phyloP scores from a whole-genome alignment of 805 yeast species.

The Metschnikowia matae region DNA sequence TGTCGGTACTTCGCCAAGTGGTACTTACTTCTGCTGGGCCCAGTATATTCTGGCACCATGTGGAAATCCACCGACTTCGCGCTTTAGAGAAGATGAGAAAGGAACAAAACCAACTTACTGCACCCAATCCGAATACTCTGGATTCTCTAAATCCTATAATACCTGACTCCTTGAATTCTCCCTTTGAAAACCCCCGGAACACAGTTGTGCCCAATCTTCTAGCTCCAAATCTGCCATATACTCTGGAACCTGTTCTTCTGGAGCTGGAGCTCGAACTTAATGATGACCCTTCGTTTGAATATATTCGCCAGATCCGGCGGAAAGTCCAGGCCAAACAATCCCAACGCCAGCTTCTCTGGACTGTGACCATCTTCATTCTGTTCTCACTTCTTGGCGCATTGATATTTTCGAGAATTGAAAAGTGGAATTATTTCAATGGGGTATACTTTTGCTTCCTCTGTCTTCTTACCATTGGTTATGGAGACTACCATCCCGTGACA shows the following conservation, averaged over 20 bases:
- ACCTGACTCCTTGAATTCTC: too few relatives aligned
- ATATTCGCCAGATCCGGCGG: slow-evolving; percentile 51
- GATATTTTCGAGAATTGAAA: slow-evolving; percentile 55
- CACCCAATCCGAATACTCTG: too few relatives aligned
- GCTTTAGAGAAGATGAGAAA: slow-evolving; percentile 21
- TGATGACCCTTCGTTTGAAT: slow-evolving; percentile 42
- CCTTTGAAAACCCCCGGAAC: too few relatives aligned
- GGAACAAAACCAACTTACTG: too few relatives aligned
- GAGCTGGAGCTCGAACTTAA: neutral
- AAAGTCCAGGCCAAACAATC: slow-evolving; percentile 38
- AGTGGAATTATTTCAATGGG: slow-evolving; percentile 67
- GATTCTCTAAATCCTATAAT: too few relatives aligned
- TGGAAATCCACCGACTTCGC: slow-evolving; percentile 48
- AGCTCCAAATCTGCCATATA: too few relatives aligned
- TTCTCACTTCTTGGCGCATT: slow-evolving; percentile 77
- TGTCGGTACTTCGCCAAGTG: slow-evolving; percentile 64
- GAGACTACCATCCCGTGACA: slow-evolving; percentile 61
- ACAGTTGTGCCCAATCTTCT: too few relatives aligned
- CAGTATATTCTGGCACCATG: slow-evolving; percentile 59
- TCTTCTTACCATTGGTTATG: slow-evolving; percentile 81
- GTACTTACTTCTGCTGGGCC: slow-evolving; percentile 60
- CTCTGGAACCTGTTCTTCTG: neutral
- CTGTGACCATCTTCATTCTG: slow-evolving; percentile 43
- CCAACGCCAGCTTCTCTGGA: slow-evolving; percentile 33
- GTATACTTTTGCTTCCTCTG: slow-evolving; percentile 77